Evolutionary conservation across 306 rosid genomes (phyloP), one percentile per base, ranked within the genome.

Genomic region (Cucurbita maxima): DNA sequence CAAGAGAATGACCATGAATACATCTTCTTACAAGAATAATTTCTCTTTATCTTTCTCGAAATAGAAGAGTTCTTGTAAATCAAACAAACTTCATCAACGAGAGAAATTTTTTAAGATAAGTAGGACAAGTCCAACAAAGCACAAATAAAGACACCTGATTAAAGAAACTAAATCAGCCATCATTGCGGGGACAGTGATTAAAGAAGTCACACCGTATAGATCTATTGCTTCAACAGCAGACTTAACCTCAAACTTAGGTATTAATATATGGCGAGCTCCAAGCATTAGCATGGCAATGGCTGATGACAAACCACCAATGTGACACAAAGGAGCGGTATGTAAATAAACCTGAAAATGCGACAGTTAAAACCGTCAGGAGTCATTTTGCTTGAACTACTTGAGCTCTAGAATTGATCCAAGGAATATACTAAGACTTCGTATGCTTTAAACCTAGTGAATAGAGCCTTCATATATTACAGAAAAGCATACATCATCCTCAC

Each of bases 251-350:
- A 90, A 90, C 83, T 87, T 94, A 1, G 96, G 95, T 67, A 86
- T 79, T 71, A 94, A 77, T 63, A 89, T 86, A 85, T 94, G 96
- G 80, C 92, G 79, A 74, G 90, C 96, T 74, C 95, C 98, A 63
- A 81, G 83, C 89, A 90, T 83, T 48, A 90, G 88, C 89, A 89
- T 78, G 63, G 97, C 81, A 86, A 94, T 45, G 71, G 97, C 92
- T 18, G 97, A 89, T 77, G 98, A 90, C 82, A 94, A 77, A 40
- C 97, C 97, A 79, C 95, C 96, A 64, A 90, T 89, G 73, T 90
- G 97, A 81, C 97, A 90, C 71, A 94, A 73, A 68, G 98, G 98
- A 77, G 98, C 91, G 37, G 94, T 86, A 76, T 90, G 96, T 82
- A 94, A 83, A 82, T 90, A 94, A 34, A 90, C 85, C 95, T 89